phyloP scores from a whole-genome alignment of 352 stramenopile species.

The Pythium angustatum region DNA sequence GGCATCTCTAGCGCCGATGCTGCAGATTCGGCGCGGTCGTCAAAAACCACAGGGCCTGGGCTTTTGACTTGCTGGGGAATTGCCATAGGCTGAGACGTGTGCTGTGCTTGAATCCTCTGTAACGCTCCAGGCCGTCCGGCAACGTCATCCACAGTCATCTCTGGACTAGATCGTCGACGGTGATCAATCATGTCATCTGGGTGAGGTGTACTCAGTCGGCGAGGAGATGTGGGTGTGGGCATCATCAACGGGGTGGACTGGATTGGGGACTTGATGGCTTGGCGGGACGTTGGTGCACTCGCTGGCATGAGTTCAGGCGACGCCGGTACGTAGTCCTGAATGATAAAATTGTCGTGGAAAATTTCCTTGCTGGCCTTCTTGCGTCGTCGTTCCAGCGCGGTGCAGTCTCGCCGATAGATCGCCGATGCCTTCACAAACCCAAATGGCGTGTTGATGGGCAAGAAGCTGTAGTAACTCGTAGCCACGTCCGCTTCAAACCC shows the following conservation, averaged over 20 bases:
- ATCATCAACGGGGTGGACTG: conserved; percentile 11
- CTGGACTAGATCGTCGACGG: conserved; percentile 43
- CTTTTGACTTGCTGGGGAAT: conserved; percentile 62
- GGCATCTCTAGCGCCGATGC: conserved; percentile 24
- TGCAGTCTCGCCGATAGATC: conserved; percentile 67
- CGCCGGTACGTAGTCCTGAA: conserved; percentile 81
- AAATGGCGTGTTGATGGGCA: conserved; percentile 79
- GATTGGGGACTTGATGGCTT: not conserved
- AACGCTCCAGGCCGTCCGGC: conserved; percentile 7
- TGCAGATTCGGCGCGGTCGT: conserved; percentile 31
- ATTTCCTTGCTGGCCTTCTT: conserved; percentile 41
- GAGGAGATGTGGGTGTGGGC: conserved; percentile 1
- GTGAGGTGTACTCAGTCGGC: not conserved
- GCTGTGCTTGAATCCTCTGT: conserved; percentile 21
- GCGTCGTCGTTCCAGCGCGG: conserved; percentile 42
- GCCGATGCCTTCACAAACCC: conserved; percentile 65
- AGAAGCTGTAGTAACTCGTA: conserved; percentile 71
- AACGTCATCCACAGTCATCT: conserved; percentile 15
- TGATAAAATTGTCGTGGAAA: conserved; percentile 81
- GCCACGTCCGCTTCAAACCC: conserved; percentile 44
- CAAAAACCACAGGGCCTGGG: conserved; percentile 29
- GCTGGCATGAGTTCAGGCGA: conserved; percentile 45
- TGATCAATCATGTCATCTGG: conserved; percentile 11
- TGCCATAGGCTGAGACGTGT: conserved; percentile 81
- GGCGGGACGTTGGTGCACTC: not conserved